Base-by-base conservation (phyloP, 2,329 filamentous ascomycete species). In the Phyllosticta citribraziliensis region DNA sequence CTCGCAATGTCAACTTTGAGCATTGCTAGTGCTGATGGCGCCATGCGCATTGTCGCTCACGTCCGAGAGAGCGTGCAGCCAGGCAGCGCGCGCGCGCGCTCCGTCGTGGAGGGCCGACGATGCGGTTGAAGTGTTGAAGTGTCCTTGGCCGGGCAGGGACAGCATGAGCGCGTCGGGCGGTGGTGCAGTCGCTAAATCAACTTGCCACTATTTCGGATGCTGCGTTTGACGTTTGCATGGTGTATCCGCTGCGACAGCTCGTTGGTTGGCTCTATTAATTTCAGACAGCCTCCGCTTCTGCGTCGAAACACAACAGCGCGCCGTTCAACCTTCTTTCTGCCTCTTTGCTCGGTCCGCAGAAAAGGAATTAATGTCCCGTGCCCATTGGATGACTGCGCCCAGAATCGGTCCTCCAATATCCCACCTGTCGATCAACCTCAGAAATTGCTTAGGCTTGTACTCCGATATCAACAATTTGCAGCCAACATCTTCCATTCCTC, bases 211-310 rank as follows among this genome's bases (percentile, higher is more conserved):
- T 40, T 40, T 40, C 10, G 33, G 33, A 40, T 40, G 33, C 33
- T 40, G 33, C 33, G 33, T 40, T 40, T 40, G 33, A 40, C 33
- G 33, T 40, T 40, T 40, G 14, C 33, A 40, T 40, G 33, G 33
- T 40, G 10, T 40, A 40, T 40, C 33, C 33, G 33, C 33, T 40
- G 33, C 33, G 33, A 40, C 33, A 40, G 33, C 33, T 40, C 33
- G 86, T 40, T 40, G 33, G 33, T 40, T 40, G 33, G 33, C 33
- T 40, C 33, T 40, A 40, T 40, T 40, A 40, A 40, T 40, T 40
- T 40, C 33, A 40, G 33, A 40, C 33, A 40, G 33, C 33, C 33
- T 40, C 33, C 33, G 33, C 33, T 40, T 40, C 33, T 40, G 33
- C 14, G 33, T 40, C 33, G 33, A 40, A 40, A 40, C 33, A 40